phyloP scores from a whole-genome alignment of 1,139 yeast genomes.

The Geotrichum histeridarum region DNA sequence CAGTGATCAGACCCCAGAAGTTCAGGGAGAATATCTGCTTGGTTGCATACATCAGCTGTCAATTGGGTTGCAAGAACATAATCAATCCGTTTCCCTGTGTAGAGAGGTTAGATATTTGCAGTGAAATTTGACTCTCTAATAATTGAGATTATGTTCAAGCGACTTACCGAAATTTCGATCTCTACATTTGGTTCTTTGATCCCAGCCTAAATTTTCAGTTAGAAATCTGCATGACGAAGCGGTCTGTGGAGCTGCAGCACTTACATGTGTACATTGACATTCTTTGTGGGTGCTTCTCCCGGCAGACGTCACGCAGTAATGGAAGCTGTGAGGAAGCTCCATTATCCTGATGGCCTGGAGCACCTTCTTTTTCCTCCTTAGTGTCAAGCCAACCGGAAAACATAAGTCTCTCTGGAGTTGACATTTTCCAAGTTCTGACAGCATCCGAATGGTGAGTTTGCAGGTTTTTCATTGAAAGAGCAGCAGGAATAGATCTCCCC shows the following conservation, averaged over 20 bases:
- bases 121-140: neutral
- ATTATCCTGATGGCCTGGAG: too few relatives aligned
- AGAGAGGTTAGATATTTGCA: neutral
- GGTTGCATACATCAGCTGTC: conserved; percentile 38
- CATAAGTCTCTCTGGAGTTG: conserved; percentile 29
- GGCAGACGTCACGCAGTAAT: conserved; percentile 58
- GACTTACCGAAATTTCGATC: conserved; percentile 55
- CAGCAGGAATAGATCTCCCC: conserved; percentile 20
- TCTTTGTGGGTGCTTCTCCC: conserved; percentile 53
- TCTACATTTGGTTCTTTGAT: conserved; percentile 69
- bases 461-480: conserved; percentile 23
- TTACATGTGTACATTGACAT: conserved; percentile 65
- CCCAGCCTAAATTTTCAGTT: conserved; percentile 52
- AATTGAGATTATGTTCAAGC: conserved; percentile 11
- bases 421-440: conserved; percentile 29
- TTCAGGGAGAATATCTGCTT: conserved; percentile 63
- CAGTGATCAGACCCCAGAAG: conserved; percentile 91
- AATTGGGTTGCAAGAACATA: conserved; percentile 51
- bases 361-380: too few relatives aligned
- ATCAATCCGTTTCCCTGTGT: conserved; percentile 75
- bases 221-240: neutral
- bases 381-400: conserved; percentile 32
- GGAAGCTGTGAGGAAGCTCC: too few relatives aligned
- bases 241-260: neutral
- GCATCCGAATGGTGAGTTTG: conserved; percentile 20